Conservation (phyloP, 768 basidiomycete species). For the Tulasnella sp. region DNA sequence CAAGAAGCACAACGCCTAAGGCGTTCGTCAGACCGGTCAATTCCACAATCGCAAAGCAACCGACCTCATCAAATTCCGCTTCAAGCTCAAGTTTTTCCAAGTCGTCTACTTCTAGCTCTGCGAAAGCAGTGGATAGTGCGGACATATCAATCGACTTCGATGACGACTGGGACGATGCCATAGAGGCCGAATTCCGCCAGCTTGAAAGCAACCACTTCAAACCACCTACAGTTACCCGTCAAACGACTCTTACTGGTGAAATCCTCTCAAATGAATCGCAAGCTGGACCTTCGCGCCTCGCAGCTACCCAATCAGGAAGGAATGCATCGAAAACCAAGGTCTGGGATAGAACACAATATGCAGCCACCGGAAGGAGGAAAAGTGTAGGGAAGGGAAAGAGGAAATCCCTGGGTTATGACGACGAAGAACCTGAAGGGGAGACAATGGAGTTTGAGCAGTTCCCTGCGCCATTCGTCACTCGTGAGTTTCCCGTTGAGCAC, state of each 20-base stretch:
- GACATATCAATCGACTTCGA: constrained; percentile 20
- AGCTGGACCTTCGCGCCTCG: background rate
- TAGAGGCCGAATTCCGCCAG: constrained; percentile 20
- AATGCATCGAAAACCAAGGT: constrained; percentile 56
- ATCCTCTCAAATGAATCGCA: background rate
- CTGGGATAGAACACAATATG: constrained; percentile 87
- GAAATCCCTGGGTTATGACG: constrained; percentile 29
- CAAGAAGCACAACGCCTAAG: background rate
- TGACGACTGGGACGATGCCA: constrained; percentile 36
- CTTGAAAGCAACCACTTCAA: constrained; percentile 9
- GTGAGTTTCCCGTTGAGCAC: constrained; percentile 32
- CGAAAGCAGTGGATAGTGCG: background rate
- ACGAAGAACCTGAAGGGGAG: constrained; percentile 45
- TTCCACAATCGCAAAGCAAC: constrained; percentile 18
- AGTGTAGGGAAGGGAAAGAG: constrained; percentile 36
- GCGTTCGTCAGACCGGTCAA: constrained; percentile 13
- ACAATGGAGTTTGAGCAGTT: constrained; percentile 68
- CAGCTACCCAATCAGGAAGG: constrained; percentile 32
- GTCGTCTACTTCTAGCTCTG: background rate
- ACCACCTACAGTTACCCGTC: background rate
- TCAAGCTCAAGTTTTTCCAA: background rate
- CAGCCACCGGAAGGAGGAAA: constrained; percentile 61
- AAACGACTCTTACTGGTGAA: constrained; percentile 10
- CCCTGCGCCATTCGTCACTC: constrained; percentile 61
- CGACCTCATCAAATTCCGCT: constrained; percentile 18